These are phyloP conservation scores for Parasarocladium wereldwijsianum DNA, from an alignment of 2,329 filamentous ascomycete genomes.

Conservation along the genomic window DNA sequence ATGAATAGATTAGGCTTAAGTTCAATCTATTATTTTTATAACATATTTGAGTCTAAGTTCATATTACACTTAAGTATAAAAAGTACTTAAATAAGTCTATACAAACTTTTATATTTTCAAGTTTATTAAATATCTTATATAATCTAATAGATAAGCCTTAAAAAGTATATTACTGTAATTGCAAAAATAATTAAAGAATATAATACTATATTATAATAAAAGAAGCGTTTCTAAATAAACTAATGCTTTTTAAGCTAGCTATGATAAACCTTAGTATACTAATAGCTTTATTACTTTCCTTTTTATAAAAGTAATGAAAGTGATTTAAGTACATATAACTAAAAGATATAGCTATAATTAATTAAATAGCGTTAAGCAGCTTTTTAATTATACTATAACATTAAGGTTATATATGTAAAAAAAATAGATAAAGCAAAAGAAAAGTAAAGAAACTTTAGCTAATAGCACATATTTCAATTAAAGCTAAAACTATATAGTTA, in stretches of 20 bases:
- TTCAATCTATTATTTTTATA: too few relatives aligned
- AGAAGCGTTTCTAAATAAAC: too few relatives aligned
- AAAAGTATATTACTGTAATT: slow-evolving; percentile 2
- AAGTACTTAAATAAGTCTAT: not conserved
- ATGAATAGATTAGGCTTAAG: not conserved
- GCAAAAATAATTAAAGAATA: not conserved
- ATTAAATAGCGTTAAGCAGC: not conserved
- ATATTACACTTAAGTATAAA: not conserved
- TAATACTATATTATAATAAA: slow-evolving; percentile 1
- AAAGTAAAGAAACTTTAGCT: not conserved
- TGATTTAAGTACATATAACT: not conserved
- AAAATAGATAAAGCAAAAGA: not conserved
- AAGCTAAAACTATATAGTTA: not conserved
- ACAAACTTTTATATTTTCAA: not conserved
- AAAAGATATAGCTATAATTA: not conserved
- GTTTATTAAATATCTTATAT: not conserved
- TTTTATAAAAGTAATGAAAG: not conserved
- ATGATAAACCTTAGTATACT: too few relatives aligned
- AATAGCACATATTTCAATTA: not conserved
- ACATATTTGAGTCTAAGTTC: not conserved
- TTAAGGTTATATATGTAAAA: not conserved
- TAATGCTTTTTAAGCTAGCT: too few relatives aligned
- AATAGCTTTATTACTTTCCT: too few relatives aligned
- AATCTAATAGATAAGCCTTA: not conserved
- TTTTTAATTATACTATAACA: slow-evolving; percentile 1